Evolutionary conservation across 345 rosid species (phyloP), one percentile per base, ranked within the genome.

Genomic region (Citrus trifoliata): DNA sequence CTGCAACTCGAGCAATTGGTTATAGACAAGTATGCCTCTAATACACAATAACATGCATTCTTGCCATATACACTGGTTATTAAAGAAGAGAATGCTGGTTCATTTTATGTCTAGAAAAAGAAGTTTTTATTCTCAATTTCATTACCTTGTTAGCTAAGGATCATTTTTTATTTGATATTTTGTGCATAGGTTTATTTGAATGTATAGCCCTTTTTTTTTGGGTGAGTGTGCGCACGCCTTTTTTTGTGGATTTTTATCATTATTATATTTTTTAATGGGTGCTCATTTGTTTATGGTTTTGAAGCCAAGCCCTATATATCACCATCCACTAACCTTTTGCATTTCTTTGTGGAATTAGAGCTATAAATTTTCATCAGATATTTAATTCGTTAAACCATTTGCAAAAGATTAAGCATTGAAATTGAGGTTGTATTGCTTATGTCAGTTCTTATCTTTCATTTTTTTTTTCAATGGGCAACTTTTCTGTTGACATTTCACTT

Each of bases 1-100:
- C 98, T 79, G 91, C 99, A 79, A 95, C 97, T 79, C 89, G 98
- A 78, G 98, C 99, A 76, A 92, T 93, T 84, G 99, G 98, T 67
- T 95, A 93, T 70, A 90, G 90, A 88, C 99, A 93, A 86, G 98
- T 93, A 84, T 60, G 27, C 21, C 51, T 79, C 81, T 40, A 8
- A 55, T 30, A n/a, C 35, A n/a, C 27, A 16, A 56, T 76, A 37
- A 30, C 60, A 32, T 30, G 68, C 40, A 28, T 53, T 66, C 70
- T 72, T 62, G 73, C 72, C 37, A 32, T 69, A 5, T 48, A 8
- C 69, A 68, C 38, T 25, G 67, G 56, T 79, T 56, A 27, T 51
- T 8, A 67, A 35, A 9, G 53, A 51, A 55, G 25, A 35, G 12
- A 25, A 27, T 37, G 25, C 7, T 16, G 18, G 58, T 76, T 46